Conservation (phyloP, 768 basidiomycete species). For the Mrakia hoshinonis region DNA sequence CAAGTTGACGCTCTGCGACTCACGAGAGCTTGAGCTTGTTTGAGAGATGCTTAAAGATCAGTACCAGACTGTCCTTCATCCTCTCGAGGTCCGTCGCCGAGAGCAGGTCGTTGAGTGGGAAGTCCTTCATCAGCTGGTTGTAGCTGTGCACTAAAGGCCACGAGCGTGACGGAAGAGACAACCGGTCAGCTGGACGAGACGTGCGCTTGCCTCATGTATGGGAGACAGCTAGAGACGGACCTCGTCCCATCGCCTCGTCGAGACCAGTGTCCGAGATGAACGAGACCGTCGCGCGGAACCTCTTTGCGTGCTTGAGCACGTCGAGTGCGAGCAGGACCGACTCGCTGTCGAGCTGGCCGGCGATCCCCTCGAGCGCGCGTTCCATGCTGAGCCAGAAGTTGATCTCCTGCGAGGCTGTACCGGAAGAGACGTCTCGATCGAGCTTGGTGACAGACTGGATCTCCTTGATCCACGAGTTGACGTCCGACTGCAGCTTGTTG, state of each 20-base stretch:
- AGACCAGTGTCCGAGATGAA: slow-evolving; percentile 96
- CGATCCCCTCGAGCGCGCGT: slow-evolving; percentile 83
- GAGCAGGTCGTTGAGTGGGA: slow-evolving; percentile 90
- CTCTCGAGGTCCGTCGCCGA: slow-evolving; percentile 94
- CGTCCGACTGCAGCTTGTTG: slow-evolving; percentile 83
- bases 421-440: slow-evolving; percentile 82
- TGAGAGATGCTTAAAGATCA: slow-evolving; percentile 88
- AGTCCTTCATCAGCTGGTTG: slow-evolving; percentile 98
- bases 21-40: slow-evolving; percentile 84
- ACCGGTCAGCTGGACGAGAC: background rate
- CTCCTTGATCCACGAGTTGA: slow-evolving; percentile 96
- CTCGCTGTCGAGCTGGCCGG: slow-evolving; percentile 79
- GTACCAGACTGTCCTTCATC: slow-evolving; percentile 74
- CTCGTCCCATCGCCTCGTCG: slow-evolving; percentile 82
- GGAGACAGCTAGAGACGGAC: slow-evolving; percentile 46
- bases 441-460: slow-evolving; percentile 95
- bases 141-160: slow-evolving; percentile 77
- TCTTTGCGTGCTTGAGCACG: slow-evolving; percentile 85
- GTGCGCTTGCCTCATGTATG: background rate
- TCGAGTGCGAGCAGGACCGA: slow-evolving; percentile 63
- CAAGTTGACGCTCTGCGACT: too few species aligned
- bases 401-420: slow-evolving; percentile 96
- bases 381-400: slow-evolving; percentile 98
- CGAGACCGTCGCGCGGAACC: slow-evolving; percentile 93
- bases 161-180: background rate